A percentile compares a stretch with the other conserved stretches of the same genome.
Evolutionary conservation across 2,329 filamentous ascomycete genomes (phyloP).

Genomic region (Domatiomyces catenatus): DNA sequence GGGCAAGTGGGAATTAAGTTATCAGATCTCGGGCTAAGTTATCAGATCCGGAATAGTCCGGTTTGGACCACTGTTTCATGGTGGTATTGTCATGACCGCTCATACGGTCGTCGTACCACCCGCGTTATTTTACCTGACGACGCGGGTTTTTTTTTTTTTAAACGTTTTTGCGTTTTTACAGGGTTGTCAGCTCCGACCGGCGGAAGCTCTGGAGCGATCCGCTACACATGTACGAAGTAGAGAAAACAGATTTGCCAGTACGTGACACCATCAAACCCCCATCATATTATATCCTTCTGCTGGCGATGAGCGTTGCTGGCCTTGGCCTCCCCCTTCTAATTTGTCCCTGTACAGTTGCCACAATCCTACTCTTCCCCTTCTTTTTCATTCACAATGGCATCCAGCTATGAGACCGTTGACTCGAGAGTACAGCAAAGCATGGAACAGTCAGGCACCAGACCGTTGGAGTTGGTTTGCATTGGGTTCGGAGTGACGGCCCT

Average conservation of each 20-base stretch:
- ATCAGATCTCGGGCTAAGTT: conserved; percentile 5
- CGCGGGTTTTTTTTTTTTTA: too few species aligned
- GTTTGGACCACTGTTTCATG: neutral
- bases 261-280: too few species aligned
- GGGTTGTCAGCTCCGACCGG: too few species aligned
- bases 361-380: neutral
- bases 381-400: neutral
- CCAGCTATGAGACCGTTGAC: neutral
- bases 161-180: neutral
- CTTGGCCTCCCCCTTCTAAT: neutral
- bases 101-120: too few species aligned
- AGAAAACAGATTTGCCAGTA: too few species aligned
- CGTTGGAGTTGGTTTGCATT: conserved; percentile 11
- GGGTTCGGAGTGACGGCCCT: conserved; percentile 11
- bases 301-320: neutral
- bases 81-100: neutral
- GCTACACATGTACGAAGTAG: too few species aligned
- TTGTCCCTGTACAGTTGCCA: neutral
- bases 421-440: neutral
- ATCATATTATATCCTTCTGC: neutral
- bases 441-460: neutral
- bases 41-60: conserved; percentile 5
- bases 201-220: too few species aligned
- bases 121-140: neutral
- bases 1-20: conserved; percentile 4